These are phyloP conservation scores for Umbelopsis isabellina DNA, from an alignment of 192 early-diverging fungal species.

Conservation along the genomic window DNA sequence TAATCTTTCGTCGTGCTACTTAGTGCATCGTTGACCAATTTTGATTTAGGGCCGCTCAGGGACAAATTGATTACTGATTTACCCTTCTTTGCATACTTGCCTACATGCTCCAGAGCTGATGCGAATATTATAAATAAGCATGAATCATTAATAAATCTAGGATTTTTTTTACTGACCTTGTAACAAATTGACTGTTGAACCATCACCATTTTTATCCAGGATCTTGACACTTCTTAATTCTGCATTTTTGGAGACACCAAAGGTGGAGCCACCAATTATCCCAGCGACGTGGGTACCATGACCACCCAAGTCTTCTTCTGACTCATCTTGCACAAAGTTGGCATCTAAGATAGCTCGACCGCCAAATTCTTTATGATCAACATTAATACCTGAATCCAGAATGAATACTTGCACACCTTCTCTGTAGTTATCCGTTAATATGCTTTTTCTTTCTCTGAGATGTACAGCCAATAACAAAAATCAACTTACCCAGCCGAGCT, in stretches of 20 bases:
- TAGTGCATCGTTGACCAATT: constrained; percentile 42
- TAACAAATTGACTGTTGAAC: constrained; percentile 50
- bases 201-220: constrained; percentile 49
- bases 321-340: constrained; percentile 41
- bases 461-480: background rate
- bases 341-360: constrained; percentile 52
- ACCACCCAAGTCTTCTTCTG: constrained; percentile 47
- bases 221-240: constrained; percentile 58
- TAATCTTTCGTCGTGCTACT: constrained; percentile 29
- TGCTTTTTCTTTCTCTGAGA: background rate
- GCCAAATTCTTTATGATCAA: constrained; percentile 47
- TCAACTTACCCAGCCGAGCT: constrained; percentile 4
- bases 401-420: constrained; percentile 47
- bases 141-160: constrained; percentile 1
- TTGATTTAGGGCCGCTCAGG: constrained; percentile 53
- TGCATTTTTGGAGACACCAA: constrained; percentile 66
- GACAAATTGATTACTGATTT: constrained; percentile 59
- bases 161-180: constrained; percentile 41
- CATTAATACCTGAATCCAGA: constrained; percentile 55
- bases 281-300: constrained; percentile 65
- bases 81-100: background rate
- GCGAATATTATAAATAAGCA: constrained; percentile 27
- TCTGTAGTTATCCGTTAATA: constrained; percentile 9
- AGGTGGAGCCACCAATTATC: constrained; percentile 54
- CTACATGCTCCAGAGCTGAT: constrained; percentile 34